Base-by-base conservation (phyloP, 257 asterid species). In the Solanum pennellii region DNA sequence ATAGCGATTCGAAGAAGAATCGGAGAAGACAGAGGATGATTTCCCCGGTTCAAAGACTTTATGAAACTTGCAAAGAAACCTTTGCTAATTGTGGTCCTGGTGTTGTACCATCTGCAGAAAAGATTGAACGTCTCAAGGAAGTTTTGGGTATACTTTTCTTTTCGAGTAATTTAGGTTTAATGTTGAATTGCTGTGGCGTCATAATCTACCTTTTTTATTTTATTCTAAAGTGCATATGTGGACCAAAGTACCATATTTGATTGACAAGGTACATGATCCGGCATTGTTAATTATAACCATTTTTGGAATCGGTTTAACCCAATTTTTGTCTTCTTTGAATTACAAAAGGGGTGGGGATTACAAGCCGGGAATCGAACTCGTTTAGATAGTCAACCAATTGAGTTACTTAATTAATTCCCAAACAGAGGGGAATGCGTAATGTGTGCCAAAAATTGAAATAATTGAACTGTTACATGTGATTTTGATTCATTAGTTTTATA, bases 21-120 rank as follows among this genome's bases (percentile, higher is more conserved):
- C 35, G 83, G 71, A 71, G 47, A 85, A 75, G 87, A 12, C 87
- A 45, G 33, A 85, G 49, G 88, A 49, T 27, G 65, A 56, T 56
- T 56, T 56, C 65, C 11, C 65, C 65, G 85, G 7, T 95, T 90
- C 98, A 96, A 88, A 91, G 41, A 89, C 97, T 96, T 2, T 95
- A 95, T 83, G 94, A 94, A 1, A 92, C 95, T 86, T 96, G 99
- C 89, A 90, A 88, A 83, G 92, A 95, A 35, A 96, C 93, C 8
- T 96, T 95, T 91, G 97, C 93, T 9, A 95, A 92, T 91, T 96
- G 96, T 89, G 97, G 94, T 10, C 98, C 98, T 29, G 98, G 93
- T 88, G 88, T 95, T 88, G 95, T 96, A 39, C 99, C 99, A 1
- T 84, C 98, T 1, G 90, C 95, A 0, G 96, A 94, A 4, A 94